Conservation (phyloP, 2,329 filamentous ascomycete genomes). For the Lachnellula cervina region DNA sequence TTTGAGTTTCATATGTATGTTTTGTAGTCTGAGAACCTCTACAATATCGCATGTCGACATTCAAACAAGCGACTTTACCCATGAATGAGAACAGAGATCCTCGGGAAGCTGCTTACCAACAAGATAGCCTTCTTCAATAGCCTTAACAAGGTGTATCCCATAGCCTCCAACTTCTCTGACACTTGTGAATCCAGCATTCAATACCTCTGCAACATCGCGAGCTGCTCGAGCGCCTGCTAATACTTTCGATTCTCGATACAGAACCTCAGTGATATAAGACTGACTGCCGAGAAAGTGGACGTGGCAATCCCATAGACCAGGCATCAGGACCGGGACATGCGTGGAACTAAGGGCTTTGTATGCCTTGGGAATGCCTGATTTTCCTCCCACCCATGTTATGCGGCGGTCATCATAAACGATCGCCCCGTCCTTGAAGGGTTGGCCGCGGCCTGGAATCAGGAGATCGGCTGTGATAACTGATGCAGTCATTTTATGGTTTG, state of each 20-base stretch:
- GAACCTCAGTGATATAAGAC: background rate
- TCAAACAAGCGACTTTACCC: too few species aligned
- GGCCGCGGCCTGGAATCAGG: constrained; percentile 44
- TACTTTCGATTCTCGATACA: background rate
- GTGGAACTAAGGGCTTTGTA: constrained; percentile 30
- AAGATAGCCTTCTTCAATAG: background rate
- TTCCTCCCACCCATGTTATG: constrained; percentile 38
- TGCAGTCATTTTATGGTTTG: too few species aligned
- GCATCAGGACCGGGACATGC: constrained; percentile 42
- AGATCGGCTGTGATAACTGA: constrained; percentile 16
- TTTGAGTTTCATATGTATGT: too few species aligned
- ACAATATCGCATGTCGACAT: too few species aligned
- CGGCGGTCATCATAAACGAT: constrained; percentile 36
- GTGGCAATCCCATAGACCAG: constrained; percentile 51
- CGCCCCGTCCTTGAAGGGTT: constrained; percentile 37
- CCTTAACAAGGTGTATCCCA: background rate
- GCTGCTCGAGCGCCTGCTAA: background rate
- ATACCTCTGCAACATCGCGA: background rate
- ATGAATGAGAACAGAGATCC: too few species aligned
- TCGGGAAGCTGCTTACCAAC: too few species aligned
- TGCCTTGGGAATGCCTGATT: constrained; percentile 29
- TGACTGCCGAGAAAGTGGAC: constrained; percentile 40
- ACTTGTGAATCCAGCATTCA: background rate
- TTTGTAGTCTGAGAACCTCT: too few species aligned
- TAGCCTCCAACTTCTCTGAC: background rate